Conservation (phyloP, 306 rosid genomes). For the Gastrolobium bilobum region DNA sequence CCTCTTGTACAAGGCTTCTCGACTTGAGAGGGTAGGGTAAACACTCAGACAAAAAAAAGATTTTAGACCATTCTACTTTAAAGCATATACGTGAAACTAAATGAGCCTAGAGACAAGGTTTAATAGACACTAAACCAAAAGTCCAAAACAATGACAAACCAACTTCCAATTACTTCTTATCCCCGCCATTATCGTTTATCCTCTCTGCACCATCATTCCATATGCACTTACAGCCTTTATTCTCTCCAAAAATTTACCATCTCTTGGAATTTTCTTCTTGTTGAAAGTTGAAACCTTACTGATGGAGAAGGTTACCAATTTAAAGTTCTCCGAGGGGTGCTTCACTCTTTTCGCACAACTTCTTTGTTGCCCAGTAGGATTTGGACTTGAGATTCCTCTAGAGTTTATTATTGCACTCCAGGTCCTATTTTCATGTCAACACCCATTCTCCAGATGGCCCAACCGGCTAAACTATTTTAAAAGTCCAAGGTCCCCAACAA, state of each 20-base stretch:
- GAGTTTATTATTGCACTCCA: constrained; percentile 4
- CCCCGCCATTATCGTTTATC: not conserved
- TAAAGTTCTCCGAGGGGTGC: not conserved
- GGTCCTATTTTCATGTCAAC: constrained; percentile 2
- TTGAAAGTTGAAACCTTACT: constrained; percentile 20
- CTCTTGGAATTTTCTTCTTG: constrained; percentile 15
- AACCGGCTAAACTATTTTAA: not conserved
- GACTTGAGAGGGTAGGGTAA: too few relatives aligned
- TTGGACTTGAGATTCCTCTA: constrained; percentile 5
- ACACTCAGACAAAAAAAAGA: not conserved
- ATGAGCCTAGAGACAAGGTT: constrained; percentile 13
- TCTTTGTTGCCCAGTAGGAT: not conserved
- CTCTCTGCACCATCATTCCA: not conserved
- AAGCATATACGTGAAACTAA: constrained; percentile 13
- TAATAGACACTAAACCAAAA: constrained; percentile 23
- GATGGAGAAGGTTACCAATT: not conserved
- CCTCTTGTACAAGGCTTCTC: too few relatives aligned
- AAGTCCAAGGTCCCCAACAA: constrained; percentile 4
- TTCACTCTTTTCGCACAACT: not conserved
- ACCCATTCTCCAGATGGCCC: not conserved
- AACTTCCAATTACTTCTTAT: constrained; percentile 23
- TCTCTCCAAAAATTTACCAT: not conserved
- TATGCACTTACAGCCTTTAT: not conserved
- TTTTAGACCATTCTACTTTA: not conserved
- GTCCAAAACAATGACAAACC: constrained; percentile 17